Evolutionary conservation across 2,329 filamentous ascomycete genomes (phyloP), one percentile per base, ranked within the genome.

Genomic region (Penicillium rolfsii): DNA sequence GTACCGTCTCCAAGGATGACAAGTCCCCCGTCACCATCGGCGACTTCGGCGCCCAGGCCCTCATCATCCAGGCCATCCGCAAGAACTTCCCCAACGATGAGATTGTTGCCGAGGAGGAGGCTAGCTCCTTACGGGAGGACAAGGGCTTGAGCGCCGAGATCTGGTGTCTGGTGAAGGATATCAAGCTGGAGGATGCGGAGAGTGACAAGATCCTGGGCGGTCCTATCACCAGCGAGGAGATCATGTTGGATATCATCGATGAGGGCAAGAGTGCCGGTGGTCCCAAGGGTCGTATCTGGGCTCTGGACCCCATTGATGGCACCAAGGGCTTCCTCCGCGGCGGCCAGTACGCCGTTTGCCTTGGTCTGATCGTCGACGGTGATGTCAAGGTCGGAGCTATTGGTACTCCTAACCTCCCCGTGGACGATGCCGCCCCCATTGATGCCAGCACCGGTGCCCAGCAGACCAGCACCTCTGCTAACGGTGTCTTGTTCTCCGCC

Each of bases 261-360:
- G 77, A 80, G 65, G 85, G 85, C 35, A 79, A 79, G 63, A 79
- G 77, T 43, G 68, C 71, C 2, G 77, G 77, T 63, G 77, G 77
- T 41, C 60, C 73, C 52, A 74, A 74, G 63, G 77, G 77, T 22
- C 76, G 95, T 67, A 91, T 98, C 77, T 99, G 95, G 95, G 91
- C 94, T 43, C 88, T 99, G 59, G 95, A 99, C 78, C 95, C 95
- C 61, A 97, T 99, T 64, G 95, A 99, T 77, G 95, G 95, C 67
- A 99, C 95, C 57, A 97, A 97, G 81, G 96, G 95, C 33, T 99
- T 99, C 81, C 83, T 99, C 62, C 87, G 96, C 64, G 95, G 95
- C 56, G 96, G 93, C 41, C 95, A 99, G 81, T 99, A 99, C 75
- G 96, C 95, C 58, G 93, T 99, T 57, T 97, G 94, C 75, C 85